phyloP scores from a whole-genome alignment of 345 rosid genomes.

The Lumnitzera littorea region DNA sequence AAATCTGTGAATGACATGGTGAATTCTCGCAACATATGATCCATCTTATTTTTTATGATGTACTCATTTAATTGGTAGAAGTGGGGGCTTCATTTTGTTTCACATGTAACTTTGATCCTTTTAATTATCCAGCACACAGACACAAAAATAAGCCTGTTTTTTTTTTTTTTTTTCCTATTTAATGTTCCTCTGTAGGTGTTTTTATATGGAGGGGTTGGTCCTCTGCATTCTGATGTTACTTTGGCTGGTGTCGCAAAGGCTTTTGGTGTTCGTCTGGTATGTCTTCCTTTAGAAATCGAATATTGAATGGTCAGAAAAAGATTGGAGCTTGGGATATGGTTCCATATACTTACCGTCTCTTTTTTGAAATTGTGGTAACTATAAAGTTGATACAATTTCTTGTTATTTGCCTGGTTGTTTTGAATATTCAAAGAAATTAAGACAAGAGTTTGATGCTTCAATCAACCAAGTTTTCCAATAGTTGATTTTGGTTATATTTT shows the following conservation, averaged over 20 bases:
- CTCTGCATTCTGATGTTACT: slow-evolving; percentile 89
- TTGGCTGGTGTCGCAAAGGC: slow-evolving; percentile 94
- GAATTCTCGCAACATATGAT: slow-evolving; percentile 12
- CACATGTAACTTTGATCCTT: not conserved
- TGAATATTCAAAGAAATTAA: no score
- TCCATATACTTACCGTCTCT: not conserved
- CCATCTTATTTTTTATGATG: slow-evolving; percentile 5
- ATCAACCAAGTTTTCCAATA: no score
- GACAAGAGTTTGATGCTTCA: no score
- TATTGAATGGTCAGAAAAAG: not conserved
- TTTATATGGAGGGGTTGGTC: slow-evolving; percentile 90
- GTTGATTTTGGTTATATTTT: no score
- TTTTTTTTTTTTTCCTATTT: not conserved
- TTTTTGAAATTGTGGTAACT: no score
- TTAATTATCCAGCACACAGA: no score
- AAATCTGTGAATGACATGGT: slow-evolving; percentile 78
- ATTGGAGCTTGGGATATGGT: not conserved
- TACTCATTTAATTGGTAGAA: not conserved
- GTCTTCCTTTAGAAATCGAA: slow-evolving; percentile 8
- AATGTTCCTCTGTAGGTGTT: slow-evolving; percentile 45
- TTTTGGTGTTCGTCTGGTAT: slow-evolving; percentile 93
- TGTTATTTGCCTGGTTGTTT: no score
- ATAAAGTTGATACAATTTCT: no score
- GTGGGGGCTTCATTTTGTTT: not conserved
- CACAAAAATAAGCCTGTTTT: no score